Conservation (phyloP, 441 rosid genomes). For the Gossypium aridum region DNA sequence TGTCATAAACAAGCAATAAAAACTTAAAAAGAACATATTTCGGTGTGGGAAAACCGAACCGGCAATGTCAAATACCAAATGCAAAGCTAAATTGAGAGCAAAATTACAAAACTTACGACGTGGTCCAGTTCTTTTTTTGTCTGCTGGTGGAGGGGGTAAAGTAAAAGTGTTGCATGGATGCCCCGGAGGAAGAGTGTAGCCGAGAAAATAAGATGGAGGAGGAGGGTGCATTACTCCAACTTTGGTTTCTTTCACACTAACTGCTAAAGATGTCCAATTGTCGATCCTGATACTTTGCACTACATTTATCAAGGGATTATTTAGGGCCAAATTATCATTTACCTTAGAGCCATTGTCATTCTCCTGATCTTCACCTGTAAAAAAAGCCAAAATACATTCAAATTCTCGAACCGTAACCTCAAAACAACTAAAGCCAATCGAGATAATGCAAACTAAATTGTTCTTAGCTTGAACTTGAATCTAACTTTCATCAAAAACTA, state of each 20-base stretch:
- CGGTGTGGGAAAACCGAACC: not conserved
- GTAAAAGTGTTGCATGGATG: slow-evolving; percentile 71
- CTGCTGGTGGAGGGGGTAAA: slow-evolving; percentile 93
- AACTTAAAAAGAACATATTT: slow-evolving; percentile 24
- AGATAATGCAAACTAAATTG: not conserved
- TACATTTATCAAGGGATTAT: slow-evolving; percentile 21
- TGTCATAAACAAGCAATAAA: slow-evolving; percentile 21
- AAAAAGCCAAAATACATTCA: slow-evolving; percentile 8
- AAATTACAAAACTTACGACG: slow-evolving; percentile 49
- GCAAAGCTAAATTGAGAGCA: not conserved
- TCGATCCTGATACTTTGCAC: slow-evolving; percentile 10
- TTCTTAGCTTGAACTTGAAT: not conserved
- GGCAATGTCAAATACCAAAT: slow-evolving; percentile 1
- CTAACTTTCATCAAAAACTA: not conserved
- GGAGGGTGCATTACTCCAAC: slow-evolving; percentile 35
- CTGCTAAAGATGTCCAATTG: slow-evolving; percentile 23
- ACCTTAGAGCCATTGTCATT: slow-evolving; percentile 32
- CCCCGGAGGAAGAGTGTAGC: slow-evolving; percentile 80
- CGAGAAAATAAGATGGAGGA: slow-evolving; percentile 58
- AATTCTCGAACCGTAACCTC: not conserved
- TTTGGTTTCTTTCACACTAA: not conserved
- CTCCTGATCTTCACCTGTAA: slow-evolving; percentile 74
- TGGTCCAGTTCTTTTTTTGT: slow-evolving; percentile 82
- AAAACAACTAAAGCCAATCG: not conserved
- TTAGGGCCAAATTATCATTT: slow-evolving; percentile 26